Evolutionary conservation across 1,139 yeast genomes (phyloP).

Genomic region (Debaryomyces sp.): DNA sequence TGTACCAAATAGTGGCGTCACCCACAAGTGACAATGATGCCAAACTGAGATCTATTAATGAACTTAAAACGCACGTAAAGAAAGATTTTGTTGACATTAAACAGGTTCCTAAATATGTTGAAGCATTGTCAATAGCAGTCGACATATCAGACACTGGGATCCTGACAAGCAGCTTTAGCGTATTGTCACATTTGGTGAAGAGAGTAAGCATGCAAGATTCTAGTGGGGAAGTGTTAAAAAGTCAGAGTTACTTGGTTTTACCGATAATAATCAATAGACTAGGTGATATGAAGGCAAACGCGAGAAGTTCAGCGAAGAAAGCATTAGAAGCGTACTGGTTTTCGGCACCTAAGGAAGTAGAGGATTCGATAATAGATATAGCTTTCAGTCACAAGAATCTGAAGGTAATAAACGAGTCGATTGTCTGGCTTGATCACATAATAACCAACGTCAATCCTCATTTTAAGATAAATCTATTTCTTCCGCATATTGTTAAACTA

Average conservation of each 20-base stretch:
- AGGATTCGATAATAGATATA: conserved; percentile 45
- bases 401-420: conserved; percentile 44
- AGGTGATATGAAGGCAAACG: conserved; percentile 48
- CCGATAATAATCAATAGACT: conserved; percentile 61
- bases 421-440: conserved; percentile 37
- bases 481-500: conserved; percentile 27
- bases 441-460: conserved; percentile 33
- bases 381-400: conserved; percentile 51
- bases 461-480: conserved; percentile 32
- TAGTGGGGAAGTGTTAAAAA: conserved; percentile 48
- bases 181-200: conserved; percentile 74
- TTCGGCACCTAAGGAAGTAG: conserved; percentile 60
- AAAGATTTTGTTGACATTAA: conserved; percentile 60
- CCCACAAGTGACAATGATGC: conserved; percentile 17
- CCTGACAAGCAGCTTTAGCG: conserved; percentile 57
- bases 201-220: conserved; percentile 73
- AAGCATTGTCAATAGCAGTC: conserved; percentile 53
- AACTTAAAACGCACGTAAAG: conserved; percentile 70
- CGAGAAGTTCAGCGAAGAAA: conserved; percentile 52
- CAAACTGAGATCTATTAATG: conserved; percentile 46
- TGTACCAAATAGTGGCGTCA: conserved; percentile 28
- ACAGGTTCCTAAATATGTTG: conserved; percentile 58
- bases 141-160: conserved; percentile 45
- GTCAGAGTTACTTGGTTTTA: conserved; percentile 51
- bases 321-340: conserved; percentile 71